Conservation (phyloP, 257 asterid species). For the Penstemon barbatus region DNA sequence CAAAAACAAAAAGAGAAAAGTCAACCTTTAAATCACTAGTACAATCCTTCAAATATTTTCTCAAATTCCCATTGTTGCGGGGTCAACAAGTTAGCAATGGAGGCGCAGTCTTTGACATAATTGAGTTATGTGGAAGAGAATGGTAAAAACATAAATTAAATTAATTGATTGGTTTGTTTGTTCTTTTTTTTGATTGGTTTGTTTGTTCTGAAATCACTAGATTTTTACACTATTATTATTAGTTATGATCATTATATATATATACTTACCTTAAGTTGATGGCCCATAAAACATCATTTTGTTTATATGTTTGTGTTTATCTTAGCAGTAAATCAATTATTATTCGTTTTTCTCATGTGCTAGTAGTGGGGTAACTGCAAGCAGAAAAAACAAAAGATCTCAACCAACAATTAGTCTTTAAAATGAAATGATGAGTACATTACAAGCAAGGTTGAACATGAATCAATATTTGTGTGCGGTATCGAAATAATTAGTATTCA, state of each 20-base stretch:
- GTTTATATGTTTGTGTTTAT: slow-evolving; percentile 35
- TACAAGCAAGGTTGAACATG: slow-evolving; percentile 37
- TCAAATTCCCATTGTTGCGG: slow-evolving; percentile 25
- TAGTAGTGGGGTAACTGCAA: slow-evolving; percentile 21
- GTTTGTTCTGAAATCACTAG: slow-evolving; percentile 11
- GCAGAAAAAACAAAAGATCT: not conserved
- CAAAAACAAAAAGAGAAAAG: not conserved
- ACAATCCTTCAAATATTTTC: not conserved
- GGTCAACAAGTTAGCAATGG: slow-evolving; percentile 33
- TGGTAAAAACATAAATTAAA: not conserved
- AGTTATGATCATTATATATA: slow-evolving; percentile 7
- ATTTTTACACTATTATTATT: not conserved
- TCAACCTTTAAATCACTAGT: not conserved
- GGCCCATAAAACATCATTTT: slow-evolving; percentile 27
- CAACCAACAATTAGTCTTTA: slow-evolving; percentile 18
- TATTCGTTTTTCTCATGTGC: slow-evolving; percentile 20
- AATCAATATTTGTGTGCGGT: not conserved
- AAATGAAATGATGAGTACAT: slow-evolving; percentile 30
- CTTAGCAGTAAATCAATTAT: slow-evolving; percentile 21
- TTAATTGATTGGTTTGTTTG: not conserved
- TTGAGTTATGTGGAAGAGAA: slow-evolving; percentile 16
- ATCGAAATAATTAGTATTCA: slow-evolving; percentile 10
- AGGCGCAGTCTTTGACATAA: slow-evolving; percentile 30
- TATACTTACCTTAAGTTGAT: not conserved
- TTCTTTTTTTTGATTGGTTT: slow-evolving; percentile 7